Conservation (phyloP, 2,329 filamentous ascomycete genomes). For the Blastomyces gilchristii region DNA sequence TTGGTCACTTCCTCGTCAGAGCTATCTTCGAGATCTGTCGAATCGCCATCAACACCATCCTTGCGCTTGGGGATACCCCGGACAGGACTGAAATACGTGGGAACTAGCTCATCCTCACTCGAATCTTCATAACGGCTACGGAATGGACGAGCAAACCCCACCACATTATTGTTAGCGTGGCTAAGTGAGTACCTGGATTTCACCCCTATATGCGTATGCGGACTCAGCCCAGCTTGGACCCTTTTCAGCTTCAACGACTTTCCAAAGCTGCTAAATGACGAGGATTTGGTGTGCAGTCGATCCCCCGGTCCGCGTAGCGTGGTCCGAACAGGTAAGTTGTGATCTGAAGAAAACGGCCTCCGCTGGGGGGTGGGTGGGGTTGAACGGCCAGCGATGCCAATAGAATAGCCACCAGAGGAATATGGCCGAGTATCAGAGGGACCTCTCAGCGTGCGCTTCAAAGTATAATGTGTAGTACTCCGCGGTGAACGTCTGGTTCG, state of each 20-base stretch:
- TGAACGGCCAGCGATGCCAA: conserved; percentile 58
- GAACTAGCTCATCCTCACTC: conserved; percentile 51
- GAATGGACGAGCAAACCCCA: conserved; percentile 33
- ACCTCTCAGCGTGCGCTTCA: conserved; percentile 65
- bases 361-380: conserved; percentile 54
- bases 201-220: conserved; percentile 12
- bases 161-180: conserved; percentile 55
- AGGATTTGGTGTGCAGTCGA: conserved; percentile 25
- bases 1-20: conserved; percentile 40
- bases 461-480: conserved; percentile 44
- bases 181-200: conserved; percentile 42
- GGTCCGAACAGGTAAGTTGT: conserved; percentile 35
- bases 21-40: conserved; percentile 52
- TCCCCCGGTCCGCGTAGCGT: conserved; percentile 41
- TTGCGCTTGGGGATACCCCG: conserved; percentile 50
- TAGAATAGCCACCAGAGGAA: conserved; percentile 31
- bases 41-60: conserved; percentile 51
- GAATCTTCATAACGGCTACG: conserved; percentile 59
- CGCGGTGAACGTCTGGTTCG: conserved; percentile 44
- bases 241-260: conserved; percentile 26
- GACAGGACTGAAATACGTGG: conserved; percentile 41
- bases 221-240: conserved; percentile 16
- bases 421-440: conserved; percentile 29
- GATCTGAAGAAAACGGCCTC: conserved; percentile 36
- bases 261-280: conserved; percentile 33